Base-by-base conservation (phyloP, 2,329 filamentous ascomycete genomes). In the Colletotrichum tamarilloi region DNA sequence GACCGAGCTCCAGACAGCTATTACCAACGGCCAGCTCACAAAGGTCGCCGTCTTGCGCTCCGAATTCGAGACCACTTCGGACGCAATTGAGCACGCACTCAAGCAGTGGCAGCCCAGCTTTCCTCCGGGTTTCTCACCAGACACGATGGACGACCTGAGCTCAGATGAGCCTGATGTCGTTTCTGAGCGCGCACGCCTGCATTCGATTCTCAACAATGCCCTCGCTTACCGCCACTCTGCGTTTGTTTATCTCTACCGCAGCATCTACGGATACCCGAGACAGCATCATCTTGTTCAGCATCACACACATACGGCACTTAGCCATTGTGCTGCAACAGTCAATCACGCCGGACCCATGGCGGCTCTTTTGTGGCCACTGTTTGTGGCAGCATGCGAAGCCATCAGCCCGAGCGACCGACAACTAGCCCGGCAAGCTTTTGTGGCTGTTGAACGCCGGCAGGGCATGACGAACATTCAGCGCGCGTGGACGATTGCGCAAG, bases 401-500 rank as follows among this genome's bases (percentile, higher is more conserved):
- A 81, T 84, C 9, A 83, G 79, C 19, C 76, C 79, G 1, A 82
- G 81, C 9, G 90, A 92, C 77, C 82, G 90, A 19, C 83, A 82
- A 6, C 80, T 89, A 22, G 89, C 90, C 4, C 79, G 84, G 30
- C 82, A 83, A 67, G 83, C 88, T 0, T 92, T 92, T 76, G 78
- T 80, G 5, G 87, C 86, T 5, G 84, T 91, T 9, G 87, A 88
- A 71, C 84, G 82, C 66, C 82, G 90, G 22, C 91, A 92, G 78
- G 90, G 91, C 24, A 92, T 92, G 91, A 87, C 86, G 22, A 93
- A 92, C 76, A 92, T 92, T 70, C 86, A 86, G 74, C 84, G 89
- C 73, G 88, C 90, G 4, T 91, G 90, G 88, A 85, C 85, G 14
- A 88, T 92, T 46, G 87, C 91, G 4, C 84, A 88, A 75, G 90